A percentile compares a stretch with the other conserved stretches of the same genome.
These are phyloP conservation scores for Lenzites betulinus DNA, from an alignment of 768 basidiomycete genomes.

Conservation along the genomic window DNA sequence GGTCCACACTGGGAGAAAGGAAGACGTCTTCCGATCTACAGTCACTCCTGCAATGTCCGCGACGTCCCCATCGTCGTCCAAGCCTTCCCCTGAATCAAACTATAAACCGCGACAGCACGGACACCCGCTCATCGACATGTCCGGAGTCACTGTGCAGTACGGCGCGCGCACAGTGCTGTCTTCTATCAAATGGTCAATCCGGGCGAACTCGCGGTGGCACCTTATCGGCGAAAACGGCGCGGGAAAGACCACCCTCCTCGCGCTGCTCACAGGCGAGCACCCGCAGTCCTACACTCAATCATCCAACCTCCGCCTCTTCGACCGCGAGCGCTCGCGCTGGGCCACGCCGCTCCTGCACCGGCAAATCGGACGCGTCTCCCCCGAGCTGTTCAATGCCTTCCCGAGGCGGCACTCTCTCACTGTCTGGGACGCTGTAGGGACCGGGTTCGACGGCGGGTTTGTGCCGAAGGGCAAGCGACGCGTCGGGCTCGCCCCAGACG, in stretches of 20 bases:
- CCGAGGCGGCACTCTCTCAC: conserved; percentile 68
- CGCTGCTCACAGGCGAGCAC: conserved; percentile 91
- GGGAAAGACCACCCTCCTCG: conserved; percentile 92
- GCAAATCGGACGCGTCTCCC: conserved; percentile 78
- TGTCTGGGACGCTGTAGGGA: conserved; percentile 80
- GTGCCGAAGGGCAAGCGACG: conserved; percentile 47
- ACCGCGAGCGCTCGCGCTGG: conserved; percentile 58
- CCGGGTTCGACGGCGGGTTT: conserved; percentile 89
- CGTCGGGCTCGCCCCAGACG: conserved; percentile 46
- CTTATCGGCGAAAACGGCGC: conserved; percentile 91
- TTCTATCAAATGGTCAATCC: conserved; percentile 80
- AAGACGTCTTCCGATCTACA: conserved; percentile 40
- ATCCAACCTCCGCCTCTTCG: conserved; percentile 57
- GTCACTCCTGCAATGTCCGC: conserved; percentile 1
- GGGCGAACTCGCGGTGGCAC: conserved; percentile 85
- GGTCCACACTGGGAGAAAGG: conserved; percentile 54
- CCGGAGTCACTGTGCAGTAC: conserved; percentile 72
- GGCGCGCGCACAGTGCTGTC: conserved; percentile 67
- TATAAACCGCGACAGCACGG: conserved; percentile 24
- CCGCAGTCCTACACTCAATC: conserved; percentile 88
- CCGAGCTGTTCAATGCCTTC: conserved; percentile 91
- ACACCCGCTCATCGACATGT: conserved; percentile 58
- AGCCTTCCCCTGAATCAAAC: neutral
- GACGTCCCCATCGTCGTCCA: neutral
- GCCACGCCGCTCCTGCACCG: conserved; percentile 69